phyloP scores from a whole-genome alignment of 306 rosid species.

The Astragalus membranaceus region DNA sequence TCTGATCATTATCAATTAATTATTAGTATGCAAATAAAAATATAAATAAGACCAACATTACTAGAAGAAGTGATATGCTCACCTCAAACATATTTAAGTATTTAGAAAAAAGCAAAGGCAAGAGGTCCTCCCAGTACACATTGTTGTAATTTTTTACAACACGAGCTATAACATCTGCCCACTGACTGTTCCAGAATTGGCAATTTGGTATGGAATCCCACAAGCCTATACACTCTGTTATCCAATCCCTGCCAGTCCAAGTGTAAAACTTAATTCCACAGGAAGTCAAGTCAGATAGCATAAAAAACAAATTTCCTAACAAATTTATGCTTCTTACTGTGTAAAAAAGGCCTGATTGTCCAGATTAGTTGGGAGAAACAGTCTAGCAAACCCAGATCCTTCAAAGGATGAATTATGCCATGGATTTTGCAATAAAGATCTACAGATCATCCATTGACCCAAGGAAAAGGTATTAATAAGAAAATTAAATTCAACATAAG shows the following conservation, averaged over 20 bases:
- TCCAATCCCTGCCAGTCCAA: slow-evolving; percentile 63
- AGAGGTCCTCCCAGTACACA: slow-evolving; percentile 73
- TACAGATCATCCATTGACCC: slow-evolving; percentile 38
- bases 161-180: slow-evolving; percentile 94
- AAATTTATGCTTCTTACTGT: slow-evolving; percentile 54
- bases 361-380: slow-evolving; percentile 88
- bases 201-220: slow-evolving; percentile 98
- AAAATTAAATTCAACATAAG: slow-evolving; percentile 10
- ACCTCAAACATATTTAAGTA: slow-evolving; percentile 99
- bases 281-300: slow-evolving; percentile 20
- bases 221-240: slow-evolving; percentile 54
- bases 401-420: slow-evolving; percentile 98
- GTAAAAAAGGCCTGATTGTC: slow-evolving; percentile 78
- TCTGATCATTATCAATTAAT: slow-evolving; percentile 7
- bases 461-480: slow-evolving; percentile 9
- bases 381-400: slow-evolving; percentile 95
- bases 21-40: background rate
- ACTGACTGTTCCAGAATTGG: slow-evolving; percentile 97
- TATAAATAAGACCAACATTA: slow-evolving; percentile 12
- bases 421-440: slow-evolving; percentile 87
- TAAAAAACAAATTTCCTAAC: slow-evolving; percentile 12
- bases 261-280: slow-evolving; percentile 20
- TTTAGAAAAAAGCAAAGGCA: slow-evolving; percentile 86
- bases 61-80: slow-evolving; percentile 25
- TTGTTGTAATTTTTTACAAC: slow-evolving; percentile 65